Evolutionary conservation across 2,329 filamentous ascomycete species (phyloP), one percentile per base, ranked within the genome.

Genomic region (Septoria petroselini): DNA sequence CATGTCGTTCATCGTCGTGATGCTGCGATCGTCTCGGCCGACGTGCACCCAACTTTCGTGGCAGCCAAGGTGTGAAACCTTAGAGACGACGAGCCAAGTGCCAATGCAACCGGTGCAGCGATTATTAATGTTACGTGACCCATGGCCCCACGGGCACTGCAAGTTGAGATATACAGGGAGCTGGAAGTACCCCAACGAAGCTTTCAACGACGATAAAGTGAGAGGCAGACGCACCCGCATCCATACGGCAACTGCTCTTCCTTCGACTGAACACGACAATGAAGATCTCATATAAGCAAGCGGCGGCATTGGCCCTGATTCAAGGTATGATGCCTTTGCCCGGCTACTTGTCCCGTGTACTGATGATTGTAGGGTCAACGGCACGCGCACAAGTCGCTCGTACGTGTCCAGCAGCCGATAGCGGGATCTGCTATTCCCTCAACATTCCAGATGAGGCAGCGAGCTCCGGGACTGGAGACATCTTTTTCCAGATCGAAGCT

Each of bases 401-500:
- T 44, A 54, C 50, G 23, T 59, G 57, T 47, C 57, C 54, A 9
- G 25, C 39, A 8, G 31, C 45, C 3, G 39, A 48, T 17, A 25
- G 45, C 14, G 44, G 37, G 25, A 39, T 75, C n/a, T 73, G 71
- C 66, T 81, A 73, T 60, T 70, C 70, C 6, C 68, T 83, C 54
- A 81, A 77, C 61, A 73, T 83, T 3, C 79, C 80, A 4, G 65
- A 73, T 18, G 62, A 65, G 19, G 80, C 79, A 2, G 74, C 75
- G 1, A 72, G 70, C 3, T 75, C 73, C 12, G 75, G 74, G 5
- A 69, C 55, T 27, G 78, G 80, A 12, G 76, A 81, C 51, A 76
- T 83, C 45, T 83, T 74, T 65, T 76, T 83, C 61, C 78, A 80
- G 49, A 71, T 83, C 43, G 73, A 72, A 37, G 77, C 75, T 2